Evolutionary conservation across 345 rosid species (phyloP), one percentile per base, ranked within the genome.

Genomic region (Turritis glabra): DNA sequence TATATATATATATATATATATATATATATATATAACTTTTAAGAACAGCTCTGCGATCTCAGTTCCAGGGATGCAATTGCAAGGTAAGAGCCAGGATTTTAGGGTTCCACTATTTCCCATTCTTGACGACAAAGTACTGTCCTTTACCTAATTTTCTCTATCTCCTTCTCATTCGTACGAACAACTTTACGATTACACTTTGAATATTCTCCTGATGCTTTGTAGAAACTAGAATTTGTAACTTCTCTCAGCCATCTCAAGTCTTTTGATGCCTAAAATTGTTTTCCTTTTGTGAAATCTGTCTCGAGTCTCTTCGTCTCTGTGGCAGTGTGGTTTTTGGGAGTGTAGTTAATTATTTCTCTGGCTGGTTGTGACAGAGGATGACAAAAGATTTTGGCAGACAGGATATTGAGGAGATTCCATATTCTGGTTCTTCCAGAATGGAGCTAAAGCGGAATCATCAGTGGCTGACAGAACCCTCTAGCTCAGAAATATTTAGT

Each of bases 401-500:
- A 53, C 27, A 68, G 8, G 62, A 53, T 32, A 40, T 13, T 61
- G 80, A 64, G 66, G 61, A 64, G 67, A 22, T 64, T 47, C 54
- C 61, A 47, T 69, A 10, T 55, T 33, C 70, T 17, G 30, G 6
- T 41, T 29, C 55, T 43, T 54, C 67, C 2, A 57, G 63, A 56
- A 65, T 77, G 64, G 73, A 71, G 3, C n/a, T n/a, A 17, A 93
- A 90, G 78, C 78, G 97, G 60, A 72, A 85, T 70, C 87, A 84
- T 75, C 88, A 80, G 29, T 90, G 97, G 89, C 82, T 90, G 76
- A 51, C 81, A 5, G 85, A 82, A 80, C 64, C 84, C 54, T 75
- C 81, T 30, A 88, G 78, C 53, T 72, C 89, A 1, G 86, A 88
- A 77, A 64, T 85, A 30, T 77, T 81, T 74, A 80, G 89, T 18